Base-by-base conservation (phyloP, 768 basidiomycete genomes). In the Leccinum subgranulosum region DNA sequence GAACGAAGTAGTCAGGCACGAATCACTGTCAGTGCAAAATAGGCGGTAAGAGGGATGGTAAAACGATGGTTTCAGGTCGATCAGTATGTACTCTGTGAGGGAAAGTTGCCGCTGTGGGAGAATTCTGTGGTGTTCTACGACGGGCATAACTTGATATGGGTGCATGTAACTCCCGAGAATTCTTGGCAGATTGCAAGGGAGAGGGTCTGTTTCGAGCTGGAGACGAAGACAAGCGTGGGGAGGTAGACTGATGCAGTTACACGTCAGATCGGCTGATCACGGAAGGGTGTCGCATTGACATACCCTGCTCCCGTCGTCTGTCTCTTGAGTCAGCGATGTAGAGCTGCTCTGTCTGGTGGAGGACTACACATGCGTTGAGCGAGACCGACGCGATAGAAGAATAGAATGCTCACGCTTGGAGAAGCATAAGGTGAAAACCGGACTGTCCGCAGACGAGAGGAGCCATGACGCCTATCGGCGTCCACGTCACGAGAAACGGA, bases 91-190 rank as follows among this genome's bases (percentile, higher is more conserved):
- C 57, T 7, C 69, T 62, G 19, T 71, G 79, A 54, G 81, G 76
- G 69, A 88, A 89, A 11, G 81, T 81, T 12, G 87, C 82, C 2
- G 85, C 83, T 15, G 83, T 84, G 0, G 89, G 88, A 11, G 90
- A 89, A 39, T 82, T 79, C 57, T 84, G 84, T 28, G 90, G 89
- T 1, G 88, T 89, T 73, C 85, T 88, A 60, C 90, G 84, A 60
- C 90, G 88, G 45, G 88, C 85, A 58, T 87, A 92, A 39, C 82
- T 80, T 27, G 90, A 92, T 54, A 92, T 92, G 54, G 90, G 90
- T 14, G 82, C 85, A 29, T 81, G 73, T 19, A 84, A 73, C 67
- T 86, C 84, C 62, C 81, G 81, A 19, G 79, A 72, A 62, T 78
- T 80, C 52, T 79, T 76, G 21, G 76, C 70, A 12, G 82, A 73